Evolutionary conservation across 2,329 filamentous ascomycete species (phyloP).

Genomic region (Ophiostoma montium): DNA sequence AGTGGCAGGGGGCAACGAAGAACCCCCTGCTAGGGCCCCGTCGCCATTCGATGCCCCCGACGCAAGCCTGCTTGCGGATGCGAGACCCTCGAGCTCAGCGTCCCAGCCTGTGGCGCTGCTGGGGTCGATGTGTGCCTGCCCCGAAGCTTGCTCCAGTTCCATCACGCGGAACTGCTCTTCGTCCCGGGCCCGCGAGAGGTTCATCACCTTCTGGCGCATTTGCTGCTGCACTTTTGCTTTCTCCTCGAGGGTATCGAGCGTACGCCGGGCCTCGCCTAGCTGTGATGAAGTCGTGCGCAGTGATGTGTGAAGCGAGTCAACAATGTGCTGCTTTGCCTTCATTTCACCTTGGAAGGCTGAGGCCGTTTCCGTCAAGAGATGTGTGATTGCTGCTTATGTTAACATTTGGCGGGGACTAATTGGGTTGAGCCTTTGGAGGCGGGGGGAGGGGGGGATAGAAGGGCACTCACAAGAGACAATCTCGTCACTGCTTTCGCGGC

Average conservation of each 20-base stretch:
- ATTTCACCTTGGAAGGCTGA: slow-evolving; percentile 69
- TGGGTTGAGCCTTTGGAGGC: not conserved
- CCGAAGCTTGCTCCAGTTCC: slow-evolving; percentile 29
- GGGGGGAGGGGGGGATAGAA: no score
- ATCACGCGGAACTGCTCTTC: slow-evolving; percentile 47
- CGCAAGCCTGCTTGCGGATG: slow-evolving; percentile 17
- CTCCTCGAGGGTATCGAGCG: slow-evolving; percentile 55
- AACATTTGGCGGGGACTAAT: slow-evolving; percentile 5
- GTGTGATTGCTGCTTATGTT: slow-evolving; percentile 55
- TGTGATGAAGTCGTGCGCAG: slow-evolving; percentile 69
- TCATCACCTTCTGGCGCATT: slow-evolving; percentile 57
- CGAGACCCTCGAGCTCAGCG: slow-evolving; percentile 33
- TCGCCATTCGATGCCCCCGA: slow-evolving; percentile 20
- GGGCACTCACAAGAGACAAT: slow-evolving; percentile 60
- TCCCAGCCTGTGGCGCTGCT: slow-evolving; percentile 38
- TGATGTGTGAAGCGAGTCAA: slow-evolving; percentile 68
- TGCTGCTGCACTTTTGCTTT: slow-evolving; percentile 51
- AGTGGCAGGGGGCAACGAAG: slow-evolving; percentile 43
- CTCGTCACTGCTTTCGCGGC: slow-evolving; percentile 61
- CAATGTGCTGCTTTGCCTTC: slow-evolving; percentile 66
- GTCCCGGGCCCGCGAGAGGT: slow-evolving; percentile 60
- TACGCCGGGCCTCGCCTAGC: slow-evolving; percentile 62
- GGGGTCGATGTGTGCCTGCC: slow-evolving; percentile 24
- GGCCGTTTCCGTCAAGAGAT: slow-evolving; percentile 66
- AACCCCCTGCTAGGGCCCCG: slow-evolving; percentile 14